Percentiles rank a stretch among this genome's conserved stretches.
These are phyloP conservation scores for Vaccinium macrocarpon DNA, from an alignment of 148 eudicot genomes.

Conservation along the genomic window DNA sequence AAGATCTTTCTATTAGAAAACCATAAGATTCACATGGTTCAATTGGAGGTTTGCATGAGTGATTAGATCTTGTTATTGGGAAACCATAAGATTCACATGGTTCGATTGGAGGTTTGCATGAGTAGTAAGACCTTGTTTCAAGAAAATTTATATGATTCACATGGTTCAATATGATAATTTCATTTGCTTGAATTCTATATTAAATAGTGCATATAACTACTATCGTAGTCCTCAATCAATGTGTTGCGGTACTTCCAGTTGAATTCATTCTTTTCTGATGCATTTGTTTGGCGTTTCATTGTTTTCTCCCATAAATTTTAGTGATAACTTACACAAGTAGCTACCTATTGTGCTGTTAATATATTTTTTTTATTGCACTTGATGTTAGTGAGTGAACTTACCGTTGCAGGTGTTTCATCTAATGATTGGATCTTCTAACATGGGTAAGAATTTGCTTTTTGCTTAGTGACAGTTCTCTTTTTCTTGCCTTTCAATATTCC, in stretches of 20 bases:
- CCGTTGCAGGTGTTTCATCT: slow-evolving; percentile 79
- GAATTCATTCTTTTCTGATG: background rate
- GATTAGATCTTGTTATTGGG: background rate
- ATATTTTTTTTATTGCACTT: slow-evolving; percentile 16
- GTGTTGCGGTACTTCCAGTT: background rate
- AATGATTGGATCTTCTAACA: slow-evolving; percentile 71
- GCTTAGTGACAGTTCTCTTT: background rate
- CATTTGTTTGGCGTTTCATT: background rate
- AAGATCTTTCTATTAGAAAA: background rate
- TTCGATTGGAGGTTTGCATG: background rate
- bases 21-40: background rate
- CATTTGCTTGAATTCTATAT: background rate
- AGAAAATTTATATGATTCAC: background rate
- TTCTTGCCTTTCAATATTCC: background rate
- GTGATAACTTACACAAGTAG: background rate
- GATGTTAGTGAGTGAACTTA: slow-evolving; percentile 21
- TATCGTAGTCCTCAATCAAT: background rate
- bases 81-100: background rate
- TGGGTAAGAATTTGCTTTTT: slow-evolving; percentile 50
- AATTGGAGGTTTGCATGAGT: background rate
- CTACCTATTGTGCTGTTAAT: background rate
- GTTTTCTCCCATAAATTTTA: background rate
- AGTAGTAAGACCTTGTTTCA: background rate
- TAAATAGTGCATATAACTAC: background rate
- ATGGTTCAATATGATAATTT: background rate